phyloP scores from a whole-genome alignment of 345 rosid species.

The Lepidium africanum region DNA sequence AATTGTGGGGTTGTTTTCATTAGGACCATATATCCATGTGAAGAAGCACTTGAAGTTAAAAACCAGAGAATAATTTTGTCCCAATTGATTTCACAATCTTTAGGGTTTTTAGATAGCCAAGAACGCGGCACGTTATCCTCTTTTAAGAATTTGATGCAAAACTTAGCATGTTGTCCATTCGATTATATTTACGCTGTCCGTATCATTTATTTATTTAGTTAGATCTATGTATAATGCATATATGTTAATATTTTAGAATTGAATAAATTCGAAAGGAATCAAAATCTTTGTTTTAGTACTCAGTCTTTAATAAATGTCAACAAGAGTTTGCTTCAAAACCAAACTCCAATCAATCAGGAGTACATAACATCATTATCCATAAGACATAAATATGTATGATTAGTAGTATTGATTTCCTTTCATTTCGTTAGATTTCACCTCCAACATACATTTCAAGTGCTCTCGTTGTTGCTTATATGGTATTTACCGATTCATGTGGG shows the following conservation, averaged over 20 bases:
- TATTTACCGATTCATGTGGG: too few species aligned
- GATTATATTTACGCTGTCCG: not conserved
- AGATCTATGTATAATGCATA: not conserved
- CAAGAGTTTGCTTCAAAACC: not conserved
- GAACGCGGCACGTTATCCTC: conserved; percentile 16
- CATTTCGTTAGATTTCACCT: not conserved
- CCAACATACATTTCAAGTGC: not conserved
- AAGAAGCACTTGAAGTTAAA: conserved; percentile 17
- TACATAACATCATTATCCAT: not conserved
- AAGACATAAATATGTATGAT: not conserved
- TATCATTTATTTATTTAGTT: not conserved
- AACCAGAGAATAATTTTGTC: conserved; percentile 12
- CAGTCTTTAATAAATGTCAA: not conserved
- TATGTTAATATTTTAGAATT: not conserved
- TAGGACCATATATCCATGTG: conserved; percentile 25
- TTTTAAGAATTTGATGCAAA: conserved; percentile 21
- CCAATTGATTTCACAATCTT: conserved; percentile 17
- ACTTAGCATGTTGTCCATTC: not conserved
- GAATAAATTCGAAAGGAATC: not conserved
- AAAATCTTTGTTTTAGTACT: not conserved
- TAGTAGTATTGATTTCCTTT: not conserved
- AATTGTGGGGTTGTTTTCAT: conserved; percentile 21
- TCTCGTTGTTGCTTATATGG: not conserved
- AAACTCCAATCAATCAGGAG: not conserved
- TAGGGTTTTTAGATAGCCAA: conserved; percentile 21